Conservation (phyloP, 2,329 filamentous ascomycete species). For the Pseudogymnoascus sp. region DNA sequence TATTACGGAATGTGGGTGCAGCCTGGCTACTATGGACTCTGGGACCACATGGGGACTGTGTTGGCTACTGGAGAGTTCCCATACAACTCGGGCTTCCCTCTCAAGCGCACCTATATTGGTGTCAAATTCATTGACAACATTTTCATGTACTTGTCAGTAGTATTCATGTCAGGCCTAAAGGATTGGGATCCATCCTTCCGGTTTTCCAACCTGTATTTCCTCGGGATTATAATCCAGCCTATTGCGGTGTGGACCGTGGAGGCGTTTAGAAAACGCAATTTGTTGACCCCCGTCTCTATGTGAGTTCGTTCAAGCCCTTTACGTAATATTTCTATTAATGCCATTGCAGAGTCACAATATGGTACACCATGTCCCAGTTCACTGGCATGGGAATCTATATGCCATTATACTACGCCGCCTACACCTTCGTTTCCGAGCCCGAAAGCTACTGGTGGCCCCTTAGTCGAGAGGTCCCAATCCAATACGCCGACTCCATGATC, state of each 20-base stretch:
- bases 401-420: slow-evolving; percentile 2
- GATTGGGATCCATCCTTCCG: slow-evolving; percentile 1
- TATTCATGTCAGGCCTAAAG: background rate
- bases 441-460: slow-evolving; percentile 7
- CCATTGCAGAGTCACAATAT: background rate
- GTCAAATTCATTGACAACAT: background rate
- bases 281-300: background rate
- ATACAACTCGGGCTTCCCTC: background rate
- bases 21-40: background rate
- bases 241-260: slow-evolving; percentile 8
- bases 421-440: background rate
- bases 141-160: slow-evolving; percentile 6
- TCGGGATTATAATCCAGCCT: background rate
- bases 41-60: background rate
- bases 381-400: background rate
- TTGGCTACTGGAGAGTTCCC: slow-evolving; percentile 5
- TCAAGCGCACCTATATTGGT: background rate
- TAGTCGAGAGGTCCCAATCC: background rate
- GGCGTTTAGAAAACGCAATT: slow-evolving; percentile 5
- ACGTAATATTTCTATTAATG: background rate
- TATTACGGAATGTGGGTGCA: background rate
- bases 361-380: background rate
- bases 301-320: background rate
- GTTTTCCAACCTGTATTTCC: background rate
- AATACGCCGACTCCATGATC: slow-evolving; percentile 6